phyloP scores from a whole-genome alignment of 345 rosid genomes.

The Gossypium sturtianum region DNA sequence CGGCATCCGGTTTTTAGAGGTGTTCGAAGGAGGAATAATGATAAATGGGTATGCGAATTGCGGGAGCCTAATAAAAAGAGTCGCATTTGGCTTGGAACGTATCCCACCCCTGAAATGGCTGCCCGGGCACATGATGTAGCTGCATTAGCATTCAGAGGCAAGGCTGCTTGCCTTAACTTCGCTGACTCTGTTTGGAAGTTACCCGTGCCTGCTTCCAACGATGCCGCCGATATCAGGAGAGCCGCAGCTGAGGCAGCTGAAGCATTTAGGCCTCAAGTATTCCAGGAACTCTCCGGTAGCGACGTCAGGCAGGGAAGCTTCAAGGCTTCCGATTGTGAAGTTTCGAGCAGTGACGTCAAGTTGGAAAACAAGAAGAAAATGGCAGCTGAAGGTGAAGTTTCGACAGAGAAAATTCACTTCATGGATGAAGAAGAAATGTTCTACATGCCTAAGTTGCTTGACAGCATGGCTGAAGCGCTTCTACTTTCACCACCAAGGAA shows the following conservation, averaged over 20 bases:
- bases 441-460: slow-evolving; percentile 42
- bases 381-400: background rate
- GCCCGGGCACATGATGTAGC: slow-evolving; percentile 84
- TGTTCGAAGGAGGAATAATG: slow-evolving; percentile 42
- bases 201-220: slow-evolving; percentile 43
- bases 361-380: background rate
- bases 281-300: background rate
- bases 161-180: slow-evolving; percentile 63
- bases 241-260: slow-evolving; percentile 55
- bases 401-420: slow-evolving; percentile 7
- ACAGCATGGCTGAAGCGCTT: slow-evolving; percentile 58
- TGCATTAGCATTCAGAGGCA: slow-evolving; percentile 55
- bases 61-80: slow-evolving; percentile 52
- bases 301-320: background rate
- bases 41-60: slow-evolving; percentile 75
- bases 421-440: slow-evolving; percentile 37
- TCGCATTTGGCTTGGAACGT: slow-evolving; percentile 77
- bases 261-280: slow-evolving; percentile 35
- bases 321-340: slow-evolving; percentile 16
- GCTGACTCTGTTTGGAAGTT: slow-evolving; percentile 63
- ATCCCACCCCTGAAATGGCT: slow-evolving; percentile 71
- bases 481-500: slow-evolving; percentile 53
- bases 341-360: background rate
- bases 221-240: slow-evolving; percentile 36
- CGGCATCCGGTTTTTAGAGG: slow-evolving; percentile 76